Conservation (phyloP, 495 filamentous ascomycete genomes). For the Aspergillus egyptiacus region DNA sequence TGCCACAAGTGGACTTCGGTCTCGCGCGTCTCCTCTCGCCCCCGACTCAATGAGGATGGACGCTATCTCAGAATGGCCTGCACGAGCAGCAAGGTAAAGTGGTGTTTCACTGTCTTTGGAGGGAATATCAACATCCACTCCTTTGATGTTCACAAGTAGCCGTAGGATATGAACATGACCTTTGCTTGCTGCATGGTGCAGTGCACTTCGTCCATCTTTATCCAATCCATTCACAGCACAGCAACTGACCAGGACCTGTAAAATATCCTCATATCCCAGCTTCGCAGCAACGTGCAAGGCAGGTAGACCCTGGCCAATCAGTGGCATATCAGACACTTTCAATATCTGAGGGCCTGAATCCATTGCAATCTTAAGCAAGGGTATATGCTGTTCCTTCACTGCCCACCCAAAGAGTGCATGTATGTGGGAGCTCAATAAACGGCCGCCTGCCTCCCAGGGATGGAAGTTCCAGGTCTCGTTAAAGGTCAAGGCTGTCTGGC, state of each 20-base stretch:
- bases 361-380: slow-evolving; percentile 14
- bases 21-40: too few species aligned
- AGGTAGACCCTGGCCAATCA: slow-evolving; percentile 16
- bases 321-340: slow-evolving; percentile 13
- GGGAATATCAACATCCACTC: neutral
- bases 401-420: slow-evolving; percentile 25
- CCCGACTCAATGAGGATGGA: too few species aligned
- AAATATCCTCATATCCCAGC: slow-evolving; percentile 5
- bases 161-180: neutral
- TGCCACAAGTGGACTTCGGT: too few species aligned
- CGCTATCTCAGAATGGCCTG: too few species aligned
- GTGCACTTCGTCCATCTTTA: neutral
- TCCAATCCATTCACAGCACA: neutral
- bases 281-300: slow-evolving; percentile 17
- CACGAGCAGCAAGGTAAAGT: too few species aligned
- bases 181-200: slow-evolving; percentile 9
- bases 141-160: neutral
- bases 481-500: slow-evolving; percentile 10
- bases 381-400: slow-evolving; percentile 17
- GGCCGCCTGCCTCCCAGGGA: slow-evolving; percentile 20
- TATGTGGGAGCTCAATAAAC: slow-evolving; percentile 16
- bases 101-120: too few species aligned
- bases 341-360: neutral
- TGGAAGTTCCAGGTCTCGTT: slow-evolving; percentile 25
- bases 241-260: neutral